These are phyloP conservation scores for Ramularia collo-cygni DNA, from an alignment of 2,329 filamentous ascomycete genomes.

Conservation along the genomic window DNA sequence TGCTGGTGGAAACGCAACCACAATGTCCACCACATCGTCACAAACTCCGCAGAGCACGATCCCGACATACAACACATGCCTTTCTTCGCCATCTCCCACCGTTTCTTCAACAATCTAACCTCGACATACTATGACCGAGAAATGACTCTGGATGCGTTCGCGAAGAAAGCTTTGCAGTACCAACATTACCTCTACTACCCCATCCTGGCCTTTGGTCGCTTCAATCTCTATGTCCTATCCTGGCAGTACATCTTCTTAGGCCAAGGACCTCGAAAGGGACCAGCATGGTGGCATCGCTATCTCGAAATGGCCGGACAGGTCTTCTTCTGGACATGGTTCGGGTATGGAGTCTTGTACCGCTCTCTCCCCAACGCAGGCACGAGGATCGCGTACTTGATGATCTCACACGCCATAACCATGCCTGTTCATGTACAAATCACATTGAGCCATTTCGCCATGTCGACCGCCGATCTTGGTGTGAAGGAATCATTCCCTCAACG, in stretches of 20 bases:
- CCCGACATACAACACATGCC: slow-evolving; percentile 80
- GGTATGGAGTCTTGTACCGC: slow-evolving; percentile 57
- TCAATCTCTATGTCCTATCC: slow-evolving; percentile 64
- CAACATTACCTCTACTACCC: slow-evolving; percentile 65
- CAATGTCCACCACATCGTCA: slow-evolving; percentile 95
- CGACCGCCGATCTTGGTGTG: slow-evolving; percentile 56
- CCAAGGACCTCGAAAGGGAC: slow-evolving; percentile 51
- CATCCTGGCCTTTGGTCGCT: slow-evolving; percentile 57
- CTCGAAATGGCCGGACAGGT: slow-evolving; percentile 57
- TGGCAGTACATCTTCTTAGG: slow-evolving; percentile 57
- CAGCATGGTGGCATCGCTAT: slow-evolving; percentile 62
- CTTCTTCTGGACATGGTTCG: slow-evolving; percentile 63
- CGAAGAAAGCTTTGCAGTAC: slow-evolving; percentile 52
- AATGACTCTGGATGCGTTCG: slow-evolving; percentile 56
- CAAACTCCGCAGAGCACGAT: slow-evolving; percentile 90
- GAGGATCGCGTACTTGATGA: slow-evolving; percentile 55
- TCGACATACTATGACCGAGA: slow-evolving; percentile 61
- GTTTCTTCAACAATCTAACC: slow-evolving; percentile 57
- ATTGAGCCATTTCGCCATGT: slow-evolving; percentile 67
- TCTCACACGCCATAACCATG: slow-evolving; percentile 60
- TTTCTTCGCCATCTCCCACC: slow-evolving; percentile 60
- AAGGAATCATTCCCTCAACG: slow-evolving; percentile 62
- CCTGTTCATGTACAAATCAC: slow-evolving; percentile 67
- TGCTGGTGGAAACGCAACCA: slow-evolving; percentile 98
- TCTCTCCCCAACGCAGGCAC: slow-evolving; percentile 51